These are phyloP conservation scores for Polygonum maritimum DNA, from an alignment of 148 eudicot genomes.

Conservation along the genomic window DNA sequence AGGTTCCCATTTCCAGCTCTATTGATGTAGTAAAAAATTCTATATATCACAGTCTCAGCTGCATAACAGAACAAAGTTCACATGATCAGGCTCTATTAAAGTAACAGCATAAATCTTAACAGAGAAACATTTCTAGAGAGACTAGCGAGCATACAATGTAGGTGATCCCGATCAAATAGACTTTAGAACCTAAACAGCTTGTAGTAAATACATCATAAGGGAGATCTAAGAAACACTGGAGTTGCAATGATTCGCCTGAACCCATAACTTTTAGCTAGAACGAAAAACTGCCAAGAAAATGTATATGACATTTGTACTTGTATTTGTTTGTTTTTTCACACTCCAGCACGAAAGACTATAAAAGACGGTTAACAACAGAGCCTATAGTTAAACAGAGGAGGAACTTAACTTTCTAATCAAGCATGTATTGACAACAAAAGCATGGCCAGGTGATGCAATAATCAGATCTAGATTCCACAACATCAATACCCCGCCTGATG, in stretches of 20 bases:
- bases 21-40: slow-evolving; percentile 92
- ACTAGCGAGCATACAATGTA: not conserved
- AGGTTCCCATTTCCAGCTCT: slow-evolving; percentile 83
- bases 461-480: not conserved
- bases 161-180: not conserved
- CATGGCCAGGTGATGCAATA: not conserved
- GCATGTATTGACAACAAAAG: not conserved
- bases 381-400: not conserved
- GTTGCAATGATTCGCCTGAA: not conserved
- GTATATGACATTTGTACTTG: not conserved
- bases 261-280: not conserved
- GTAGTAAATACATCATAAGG: not conserved
- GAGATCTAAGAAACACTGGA: not conserved
- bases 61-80: slow-evolving; percentile 20
- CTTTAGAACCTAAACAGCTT: not conserved
- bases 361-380: not conserved
- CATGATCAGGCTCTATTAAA: slow-evolving; percentile 2
- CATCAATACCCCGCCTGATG: not conserved
- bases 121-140: not conserved
- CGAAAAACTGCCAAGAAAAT: not conserved
- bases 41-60: slow-evolving; percentile 98
- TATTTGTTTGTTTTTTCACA: not conserved
- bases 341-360: not conserved
- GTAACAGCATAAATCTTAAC: not conserved
- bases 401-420: not conserved